A percentile compares a stretch with the other conserved stretches of the same genome.
Evolutionary conservation across 176 grass and related monocot genomes (phyloP).

Genomic region (Raddia distichophylla): DNA sequence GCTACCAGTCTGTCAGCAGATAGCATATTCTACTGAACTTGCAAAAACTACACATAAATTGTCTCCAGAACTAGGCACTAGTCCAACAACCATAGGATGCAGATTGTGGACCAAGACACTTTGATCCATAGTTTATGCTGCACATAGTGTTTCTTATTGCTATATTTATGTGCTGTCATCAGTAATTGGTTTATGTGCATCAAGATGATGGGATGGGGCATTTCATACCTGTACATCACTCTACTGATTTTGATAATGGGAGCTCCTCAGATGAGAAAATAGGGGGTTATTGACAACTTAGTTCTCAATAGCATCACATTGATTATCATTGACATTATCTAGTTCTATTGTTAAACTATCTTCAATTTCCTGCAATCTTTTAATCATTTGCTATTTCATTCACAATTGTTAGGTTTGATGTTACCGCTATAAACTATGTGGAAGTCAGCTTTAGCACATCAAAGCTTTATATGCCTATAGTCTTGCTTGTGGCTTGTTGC

Average conservation of each 20-base stretch:
- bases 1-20: neutral
- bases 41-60: neutral
- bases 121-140: neutral
- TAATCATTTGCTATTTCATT: neutral
- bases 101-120: neutral
- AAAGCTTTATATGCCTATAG: neutral
- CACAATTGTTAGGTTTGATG: neutral
- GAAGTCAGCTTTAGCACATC: neutral
- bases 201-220: neutral
- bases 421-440: neutral
- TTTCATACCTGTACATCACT: no score
- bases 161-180: neutral
- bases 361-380: conserved; percentile 3
- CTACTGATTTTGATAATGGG: neutral
- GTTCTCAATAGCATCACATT: neutral
- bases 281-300: neutral
- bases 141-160: neutral
- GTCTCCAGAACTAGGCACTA: neutral
- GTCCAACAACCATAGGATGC: neutral
- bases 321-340: conserved; percentile 3
- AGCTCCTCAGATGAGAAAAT: conserved; percentile 11
- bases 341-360: neutral
- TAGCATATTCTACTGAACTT: conserved; percentile 4
- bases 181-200: neutral
- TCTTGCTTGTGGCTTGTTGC: neutral